Conservation (phyloP, 2,329 filamentous ascomycete genomes). For the Capronia epimyces region DNA sequence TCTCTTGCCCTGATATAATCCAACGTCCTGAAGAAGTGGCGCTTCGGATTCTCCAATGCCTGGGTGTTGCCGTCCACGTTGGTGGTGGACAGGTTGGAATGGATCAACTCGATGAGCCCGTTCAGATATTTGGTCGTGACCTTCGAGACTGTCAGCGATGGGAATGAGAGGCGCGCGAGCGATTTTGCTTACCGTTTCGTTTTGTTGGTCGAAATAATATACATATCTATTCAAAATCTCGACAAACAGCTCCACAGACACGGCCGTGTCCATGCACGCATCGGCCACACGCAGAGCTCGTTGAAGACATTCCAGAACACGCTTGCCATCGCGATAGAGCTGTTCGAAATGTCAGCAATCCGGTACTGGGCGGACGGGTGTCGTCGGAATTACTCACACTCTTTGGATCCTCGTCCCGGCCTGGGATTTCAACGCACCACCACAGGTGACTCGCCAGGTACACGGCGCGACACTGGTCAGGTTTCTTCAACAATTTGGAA, state of each 20-base stretch:
- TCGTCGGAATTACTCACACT: constrained; percentile 52
- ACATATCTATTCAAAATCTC: constrained; percentile 98
- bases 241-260: constrained; percentile 95
- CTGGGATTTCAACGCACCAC: constrained; percentile 86
- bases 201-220: constrained; percentile 99
- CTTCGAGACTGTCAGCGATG: constrained; percentile 35
- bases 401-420: constrained; percentile 74
- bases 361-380: background rate
- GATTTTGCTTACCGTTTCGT: constrained; percentile 67
- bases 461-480: constrained; percentile 93
- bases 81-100: constrained; percentile 77
- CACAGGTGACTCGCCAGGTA: constrained; percentile 95
- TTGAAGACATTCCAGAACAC: constrained; percentile 92
- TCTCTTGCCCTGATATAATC: constrained; percentile 89
- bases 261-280: constrained; percentile 97
- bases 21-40: constrained; percentile 89
- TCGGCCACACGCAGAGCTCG: constrained; percentile 92
- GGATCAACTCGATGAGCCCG: constrained; percentile 94
- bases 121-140: constrained; percentile 97
- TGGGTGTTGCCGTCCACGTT: constrained; percentile 31
- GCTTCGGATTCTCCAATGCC: constrained; percentile 80
- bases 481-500: constrained; percentile 94
- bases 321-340: constrained; percentile 96
- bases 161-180: background rate
- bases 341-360: constrained; percentile 37